Base-by-base conservation (phyloP, 148 eudicot species). In the Spergularia marina region DNA sequence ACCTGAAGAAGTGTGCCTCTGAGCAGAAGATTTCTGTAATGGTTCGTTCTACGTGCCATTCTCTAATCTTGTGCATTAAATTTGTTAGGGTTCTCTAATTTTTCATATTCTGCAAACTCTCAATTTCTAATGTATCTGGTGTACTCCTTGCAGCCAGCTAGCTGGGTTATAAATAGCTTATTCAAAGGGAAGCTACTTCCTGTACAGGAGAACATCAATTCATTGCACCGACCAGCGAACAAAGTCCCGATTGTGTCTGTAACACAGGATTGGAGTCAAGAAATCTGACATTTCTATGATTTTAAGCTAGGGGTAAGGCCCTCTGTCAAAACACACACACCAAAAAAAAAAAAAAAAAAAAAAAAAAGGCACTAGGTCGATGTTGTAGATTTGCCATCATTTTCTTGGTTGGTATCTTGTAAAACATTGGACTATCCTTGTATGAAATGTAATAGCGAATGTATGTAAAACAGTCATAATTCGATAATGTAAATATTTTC, bases 81-180 rank as follows among this genome's bases (percentile, higher is more conserved):
- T 77, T 54, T 17, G 4, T 30, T 65, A 75, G 18, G 57, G 30
- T 70, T 39, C 30, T 41, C 25, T 23, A 12, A 10, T 4, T 3
- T 39, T 4, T 74, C 10, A 30, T 59, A 12, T 59, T 25, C 56
- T 20, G 17, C 44, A 12, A 62, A 55, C 51, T 74, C 55, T 30
- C 36, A 16, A 49, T 68, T 57, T 61, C 30, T 23, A 17, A 58
- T 49, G 73, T 41, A 47, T 49, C 21, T 69, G 72, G 16, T 79
- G 30, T 53, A 40, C 77, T 57, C 70, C 14, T 64, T 80, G 84
- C 91, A 91, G 97, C 84, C 97, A 21, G 85, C 83, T 65, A 86
- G 82, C 74, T 93, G 98, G 98, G 85, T 93, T 36, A 75, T 88
- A 58, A 84, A 75, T 75, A 81, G 98, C 84, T 89, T 93, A 79